Evolutionary conservation across 345 rosid genomes (phyloP), one percentile per base, ranked within the genome.

Genomic region (Xanthoceras sorbifolium): DNA sequence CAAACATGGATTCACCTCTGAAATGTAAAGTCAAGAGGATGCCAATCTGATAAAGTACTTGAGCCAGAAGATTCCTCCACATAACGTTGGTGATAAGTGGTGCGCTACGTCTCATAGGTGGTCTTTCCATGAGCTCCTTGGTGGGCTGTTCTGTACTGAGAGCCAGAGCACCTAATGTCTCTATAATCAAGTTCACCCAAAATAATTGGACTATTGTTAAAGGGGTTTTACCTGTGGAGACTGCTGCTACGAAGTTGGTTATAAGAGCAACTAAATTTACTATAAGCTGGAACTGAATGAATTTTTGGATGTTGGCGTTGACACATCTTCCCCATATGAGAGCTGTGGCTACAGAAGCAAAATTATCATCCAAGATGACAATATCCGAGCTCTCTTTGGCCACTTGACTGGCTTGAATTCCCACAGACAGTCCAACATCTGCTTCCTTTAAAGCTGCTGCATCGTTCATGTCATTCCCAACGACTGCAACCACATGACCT

Each of bases 111-210:
- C 83, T 86, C 10, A 81, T 73, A 0, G 87, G 85, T 1, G 48
- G 48, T 38, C 69, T 82, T n/a, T 72, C 62, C 89, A 81, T 80
- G 32, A 86, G 86, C 71, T 84, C 81, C 25, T 74, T 32, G 12
- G 85, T 81, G 15, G 86, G 86, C 52, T 59, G 69, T 18, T 84
- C 85, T 0, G 86, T 79, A 0, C 87, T 84, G 15, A 84, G 75
- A 36, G 87, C 87, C 44, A 84, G 46, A 23, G 90, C 90, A n/a
- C 86, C 89, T 4, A 84, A 73, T 1, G 87, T 84, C 34, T 80
- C 85, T 85, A 86, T 84, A 62, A 86, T 84, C 38, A 86, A 34
- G 42, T 84, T 82, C 65, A 84, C 86, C 87, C 87, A 86, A 69
- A 86, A n/a, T 7, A 82, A 69, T 64, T 82, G 86, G 50, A 84